Conservation (phyloP, 345 rosid genomes). For the Populus nigra region DNA sequence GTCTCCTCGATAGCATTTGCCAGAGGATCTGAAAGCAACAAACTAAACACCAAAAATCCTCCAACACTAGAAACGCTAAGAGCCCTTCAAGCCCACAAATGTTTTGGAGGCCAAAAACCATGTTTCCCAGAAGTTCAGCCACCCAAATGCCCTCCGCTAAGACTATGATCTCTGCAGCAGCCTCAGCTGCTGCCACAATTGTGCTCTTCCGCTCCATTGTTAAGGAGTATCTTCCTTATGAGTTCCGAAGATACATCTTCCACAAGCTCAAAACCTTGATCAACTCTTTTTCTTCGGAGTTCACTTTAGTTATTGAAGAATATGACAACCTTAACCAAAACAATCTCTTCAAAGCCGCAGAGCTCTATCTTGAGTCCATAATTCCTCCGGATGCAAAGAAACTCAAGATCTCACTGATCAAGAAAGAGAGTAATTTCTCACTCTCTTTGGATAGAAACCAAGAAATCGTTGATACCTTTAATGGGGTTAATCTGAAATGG, state of each 20-base stretch:
- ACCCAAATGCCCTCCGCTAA: conserved; percentile 25
- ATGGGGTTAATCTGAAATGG: conserved; percentile 37
- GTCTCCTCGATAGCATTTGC: too few relatives aligned
- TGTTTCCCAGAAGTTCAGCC: conserved; percentile 8
- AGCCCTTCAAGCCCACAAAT: not conserved
- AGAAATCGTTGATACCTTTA: conserved; percentile 30
- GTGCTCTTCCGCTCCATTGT: conserved; percentile 33
- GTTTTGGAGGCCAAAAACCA: not conserved
- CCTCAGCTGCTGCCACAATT: conserved; percentile 35
- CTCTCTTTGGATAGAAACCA: conserved; percentile 22
- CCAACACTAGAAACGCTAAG: too few relatives aligned
- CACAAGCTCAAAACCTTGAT: conserved; percentile 18
- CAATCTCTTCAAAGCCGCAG: conserved; percentile 34
- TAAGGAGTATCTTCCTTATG: conserved; percentile 29
- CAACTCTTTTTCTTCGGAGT: conserved; percentile 17
- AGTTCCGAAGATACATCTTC: conserved; percentile 28
- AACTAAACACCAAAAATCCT: too few relatives aligned
- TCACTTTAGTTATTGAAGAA: conserved; percentile 38
- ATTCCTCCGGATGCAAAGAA: conserved; percentile 20
- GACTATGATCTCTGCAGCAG: conserved; percentile 33
- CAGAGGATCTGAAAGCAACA: too few relatives aligned
- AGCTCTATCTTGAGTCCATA: conserved; percentile 39
- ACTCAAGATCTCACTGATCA: conserved; percentile 21
- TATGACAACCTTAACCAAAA: conserved; percentile 33
- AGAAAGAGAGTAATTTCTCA: conserved; percentile 15